Conservation (phyloP, 345 rosid genomes). For the Brassica incana region DNA sequence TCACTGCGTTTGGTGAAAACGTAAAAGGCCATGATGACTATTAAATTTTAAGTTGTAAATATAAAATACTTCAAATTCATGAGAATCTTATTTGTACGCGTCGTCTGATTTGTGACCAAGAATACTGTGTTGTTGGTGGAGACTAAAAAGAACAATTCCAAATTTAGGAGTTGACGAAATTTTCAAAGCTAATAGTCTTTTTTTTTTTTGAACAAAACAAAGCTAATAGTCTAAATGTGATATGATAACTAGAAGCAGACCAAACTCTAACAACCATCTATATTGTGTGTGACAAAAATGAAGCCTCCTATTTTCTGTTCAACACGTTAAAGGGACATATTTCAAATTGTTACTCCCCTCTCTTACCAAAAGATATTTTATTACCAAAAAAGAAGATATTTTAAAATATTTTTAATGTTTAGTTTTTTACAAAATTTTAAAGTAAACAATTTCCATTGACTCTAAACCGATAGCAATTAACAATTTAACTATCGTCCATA, state of each 20-base stretch:
- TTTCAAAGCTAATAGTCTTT: conserved; percentile 4
- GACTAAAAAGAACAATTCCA: conserved; percentile 6
- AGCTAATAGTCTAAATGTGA: neutral
- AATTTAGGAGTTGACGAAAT: conserved; percentile 11
- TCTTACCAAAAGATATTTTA: neutral
- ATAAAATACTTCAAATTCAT: conserved; percentile 5
- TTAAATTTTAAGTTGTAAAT: neutral
- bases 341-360: neutral
- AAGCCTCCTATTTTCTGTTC: neutral
- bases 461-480: too few relatives aligned
- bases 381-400: too few relatives aligned
- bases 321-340: neutral
- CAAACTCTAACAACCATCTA: conserved; percentile 6
- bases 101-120: neutral
- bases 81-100: conserved; percentile 14
- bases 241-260: neutral
- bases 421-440: neutral
- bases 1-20: conserved; percentile 4
- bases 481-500: neutral
- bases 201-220: neutral
- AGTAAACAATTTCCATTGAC: neutral
- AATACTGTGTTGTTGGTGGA: conserved; percentile 16
- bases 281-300: neutral
- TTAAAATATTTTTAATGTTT: neutral
- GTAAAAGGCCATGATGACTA: neutral